Base-by-base conservation (phyloP, 495 filamentous ascomycete genomes). In the Xylaria telfairii region DNA sequence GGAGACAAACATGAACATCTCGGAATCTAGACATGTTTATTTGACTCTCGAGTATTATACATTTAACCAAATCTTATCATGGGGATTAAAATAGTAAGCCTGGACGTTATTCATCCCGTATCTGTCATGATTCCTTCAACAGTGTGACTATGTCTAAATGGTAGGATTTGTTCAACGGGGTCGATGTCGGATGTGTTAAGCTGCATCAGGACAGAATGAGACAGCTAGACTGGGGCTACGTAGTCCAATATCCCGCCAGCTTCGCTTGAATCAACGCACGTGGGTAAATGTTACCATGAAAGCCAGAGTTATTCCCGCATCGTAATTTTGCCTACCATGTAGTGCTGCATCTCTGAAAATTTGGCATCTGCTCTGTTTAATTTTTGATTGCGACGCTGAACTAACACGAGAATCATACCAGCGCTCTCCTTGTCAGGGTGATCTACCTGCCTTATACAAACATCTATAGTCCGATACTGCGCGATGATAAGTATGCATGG, bases 111-210 rank as follows among this genome's bases (percentile, higher is more conserved):
- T 65, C 26, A 30, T 53, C 42, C 37, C n/a, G 9, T 24, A 24
- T 65, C 62, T 65, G 44, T 51, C 62, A 65, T 53, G n/a, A 21
- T 17, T 12, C 30, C 26, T 30, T 54, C 24, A 54, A 54, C 13
- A 54, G 51, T 54, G 51, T 54, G 51, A 53, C 24, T 53, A 53
- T 54, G 12, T 49, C n/a, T 24, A n/a, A n/a, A n/a, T n/a, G 10
- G 56, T 17, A 59, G 32, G 59, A 13, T 64, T 46, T 64, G 24
- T 28, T 64, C 61, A 12, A 32, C 12, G 8, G 15, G 1, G 24
- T 64, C 9, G 41, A n/a, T 46, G 24, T 62, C 59, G 5, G 17
- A 10, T 30, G 59, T 34, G 37, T 37, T 56, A 37, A n/a, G 30
- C 13, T 64, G 63, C 46, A 51, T 46, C 2, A 26, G 63, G 30